Evolutionary conservation across 2,329 filamentous ascomycete genomes (phyloP), one percentile per base, ranked within the genome.

Genomic region (Canariomyces notabilis): DNA sequence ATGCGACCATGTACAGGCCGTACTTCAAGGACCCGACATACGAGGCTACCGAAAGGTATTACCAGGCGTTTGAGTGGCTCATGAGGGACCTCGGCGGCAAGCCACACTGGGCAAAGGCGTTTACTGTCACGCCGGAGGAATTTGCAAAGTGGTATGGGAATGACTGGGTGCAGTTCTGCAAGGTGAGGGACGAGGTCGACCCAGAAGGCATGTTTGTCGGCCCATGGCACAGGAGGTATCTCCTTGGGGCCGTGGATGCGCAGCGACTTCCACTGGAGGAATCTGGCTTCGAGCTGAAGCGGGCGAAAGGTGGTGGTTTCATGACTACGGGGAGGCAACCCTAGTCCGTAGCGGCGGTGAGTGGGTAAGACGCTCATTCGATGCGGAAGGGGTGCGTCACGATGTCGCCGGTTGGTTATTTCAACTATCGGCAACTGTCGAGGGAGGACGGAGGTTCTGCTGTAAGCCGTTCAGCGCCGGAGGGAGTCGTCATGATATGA

Each of bases 41-140:
- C 61, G 73, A 52, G 37, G 52, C 55, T n/a, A 58, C 70, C 44
- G 72, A 77, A 48, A 74, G 82, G 36, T 89, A 89, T 68, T 90
- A 89, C 63, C 72, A 85, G 64, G 87, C 82, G 0, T 90, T 91
- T 56, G 87, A 91, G 66, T 88, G 82, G 72, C 72, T 91, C 41
- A 90, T 90, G 87, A 80, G 80, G 49, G 82, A 89, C 37, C 71
- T 89, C 54, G 83, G 82, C 45, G 87, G 82, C 12, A 76, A 73
- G 48, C 87, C 87, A 21, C 87, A 91, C 65, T 91, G 87, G 84
- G 87, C 86, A 18, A 91, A 91, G 72, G 89, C 88, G 61, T 90
- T 89, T 64, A 67, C 68, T 18, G 72, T 72, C 12, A 71, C 75
- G 1, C 70, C 74, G 26, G 58, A 66, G 1, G 77, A 85, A 32